Base-by-base conservation (phyloP, 1,284 basidiomycete species). In the Fomitopsis palustris region DNA sequence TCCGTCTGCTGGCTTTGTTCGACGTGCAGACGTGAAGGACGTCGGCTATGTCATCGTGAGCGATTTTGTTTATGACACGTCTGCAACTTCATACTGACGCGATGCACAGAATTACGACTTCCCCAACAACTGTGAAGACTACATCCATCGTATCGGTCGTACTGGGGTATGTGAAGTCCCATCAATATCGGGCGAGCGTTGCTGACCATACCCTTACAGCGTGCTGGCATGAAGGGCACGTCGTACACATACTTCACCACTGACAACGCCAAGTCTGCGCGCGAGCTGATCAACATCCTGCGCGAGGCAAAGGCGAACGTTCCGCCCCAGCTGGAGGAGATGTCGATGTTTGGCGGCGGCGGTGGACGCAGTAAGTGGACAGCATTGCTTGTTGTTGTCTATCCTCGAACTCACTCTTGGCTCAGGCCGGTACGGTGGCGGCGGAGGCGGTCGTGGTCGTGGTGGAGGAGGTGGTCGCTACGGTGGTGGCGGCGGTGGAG, bases 161-260 rank as follows among this genome's bases (percentile, higher is more conserved):
- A 93, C 90, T 67, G 90, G 90, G 60, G 90, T 92, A 73, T 55
- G 85, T 73, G 27, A 42, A 54, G 35, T 19, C 23, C 45, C 56
- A 19, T 27, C 17, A 7, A 5, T 4, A 19, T 47, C 25, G 59
- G 39, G 43, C 0, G 47, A 12, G 59, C n/a, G 14, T 5, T 38
- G 33, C 52, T 67, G 66, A 67, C 62, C 63, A 60, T 59, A 47
- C 41, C 54, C 53, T 54, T 63, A 23, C 64, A 92, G 90, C 92
- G 92, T 73, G 93, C 91, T 60, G 94, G 93, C 55, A 86, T 89
- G 80, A 95, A 85, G 74, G 94, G 95, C 66, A 92, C 88, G 37
- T 94, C 95, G 4, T 97, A 93, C 78, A 98, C 95, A 12, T 98
- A 96, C 83, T 96, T 99, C 78, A 96, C 93, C 57, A 90, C 90